Conservation (phyloP, 345 rosid species). For the Brassica juncea region DNA sequence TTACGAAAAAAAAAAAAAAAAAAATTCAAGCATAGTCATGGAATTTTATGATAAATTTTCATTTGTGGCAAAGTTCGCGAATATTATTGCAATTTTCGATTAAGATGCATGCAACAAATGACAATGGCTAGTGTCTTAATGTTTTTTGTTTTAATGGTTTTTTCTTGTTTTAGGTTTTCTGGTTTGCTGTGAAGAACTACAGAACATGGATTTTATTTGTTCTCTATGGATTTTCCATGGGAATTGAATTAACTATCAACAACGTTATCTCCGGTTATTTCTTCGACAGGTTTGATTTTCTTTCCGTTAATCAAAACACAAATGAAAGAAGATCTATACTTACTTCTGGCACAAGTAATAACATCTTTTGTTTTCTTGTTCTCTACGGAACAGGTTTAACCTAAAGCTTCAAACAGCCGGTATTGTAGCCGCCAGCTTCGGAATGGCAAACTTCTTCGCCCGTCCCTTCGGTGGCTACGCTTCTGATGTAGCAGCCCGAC, state of each 20-base stretch:
- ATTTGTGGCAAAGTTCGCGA: neutral
- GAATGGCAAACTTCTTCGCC: slow-evolving; percentile 79
- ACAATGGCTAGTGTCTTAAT: neutral
- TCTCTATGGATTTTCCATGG: slow-evolving; percentile 73
- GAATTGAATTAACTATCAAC: slow-evolving; percentile 65
- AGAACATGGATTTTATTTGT: slow-evolving; percentile 75
- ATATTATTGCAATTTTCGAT: neutral
- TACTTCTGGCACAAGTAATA: slow-evolving; percentile 1
- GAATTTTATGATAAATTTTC: neutral
- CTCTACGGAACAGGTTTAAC: slow-evolving; percentile 50
- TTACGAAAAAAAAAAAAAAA: too few species aligned
- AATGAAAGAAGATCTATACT: neutral
- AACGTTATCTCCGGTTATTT: slow-evolving; percentile 70
- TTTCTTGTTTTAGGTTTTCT: slow-evolving; percentile 48
- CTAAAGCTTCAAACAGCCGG: slow-evolving; percentile 79
- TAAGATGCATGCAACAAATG: neutral
- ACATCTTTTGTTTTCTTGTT: slow-evolving; percentile 11
- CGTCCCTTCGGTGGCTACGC: slow-evolving; percentile 78
- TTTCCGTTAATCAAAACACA: neutral
- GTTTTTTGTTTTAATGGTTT: slow-evolving; percentile 21
- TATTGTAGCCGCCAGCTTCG: slow-evolving; percentile 73
- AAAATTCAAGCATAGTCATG: neutral
- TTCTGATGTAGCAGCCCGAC: slow-evolving; percentile 57
- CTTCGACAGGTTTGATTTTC: slow-evolving; percentile 60
- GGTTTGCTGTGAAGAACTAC: slow-evolving; percentile 66